Conservation (phyloP, 352 stramenopile genomes). For the Phytopythium chamaehyphon region DNA sequence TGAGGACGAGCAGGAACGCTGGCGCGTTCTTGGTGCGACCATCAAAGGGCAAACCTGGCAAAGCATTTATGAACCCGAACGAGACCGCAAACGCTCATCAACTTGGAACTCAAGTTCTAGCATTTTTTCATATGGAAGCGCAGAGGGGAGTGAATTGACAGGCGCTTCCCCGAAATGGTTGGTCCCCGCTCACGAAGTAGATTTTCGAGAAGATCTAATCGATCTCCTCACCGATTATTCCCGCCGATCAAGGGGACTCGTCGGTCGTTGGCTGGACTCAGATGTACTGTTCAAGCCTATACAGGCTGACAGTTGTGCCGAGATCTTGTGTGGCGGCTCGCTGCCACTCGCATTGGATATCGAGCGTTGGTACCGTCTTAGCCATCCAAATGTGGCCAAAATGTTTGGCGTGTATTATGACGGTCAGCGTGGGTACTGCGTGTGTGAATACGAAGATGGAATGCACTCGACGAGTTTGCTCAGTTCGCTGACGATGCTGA, state of each 20-base stretch:
- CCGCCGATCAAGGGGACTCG: neutral
- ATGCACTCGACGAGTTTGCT: slow-evolving; percentile 3
- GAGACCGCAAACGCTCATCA: neutral
- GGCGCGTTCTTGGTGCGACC: neutral
- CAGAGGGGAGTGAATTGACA: neutral
- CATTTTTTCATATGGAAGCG: neutral
- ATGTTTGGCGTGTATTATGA: slow-evolving; percentile 22
- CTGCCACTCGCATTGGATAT: slow-evolving; percentile 11
- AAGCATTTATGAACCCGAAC: neutral
- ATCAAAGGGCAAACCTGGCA: neutral
- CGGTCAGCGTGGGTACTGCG: slow-evolving; percentile 8
- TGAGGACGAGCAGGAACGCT: slow-evolving; percentile 1
- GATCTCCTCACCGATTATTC: neutral
- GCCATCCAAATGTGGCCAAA: slow-evolving; percentile 18
- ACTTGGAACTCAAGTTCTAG: neutral
- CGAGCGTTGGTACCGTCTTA: slow-evolving; percentile 12
- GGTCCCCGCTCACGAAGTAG: slow-evolving; percentile 1
- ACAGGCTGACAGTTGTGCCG: neutral
- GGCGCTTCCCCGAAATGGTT: neutral
- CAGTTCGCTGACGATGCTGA: neutral
- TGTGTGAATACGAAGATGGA: slow-evolving; percentile 15
- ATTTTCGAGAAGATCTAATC: neutral
- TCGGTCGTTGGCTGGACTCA: neutral
- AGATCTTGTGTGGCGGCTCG: neutral
- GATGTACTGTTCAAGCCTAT: slow-evolving; percentile 3